Evolutionary conservation across 345 rosid species (phyloP).

Genomic region (Eucalyptus sideroxylon): DNA sequence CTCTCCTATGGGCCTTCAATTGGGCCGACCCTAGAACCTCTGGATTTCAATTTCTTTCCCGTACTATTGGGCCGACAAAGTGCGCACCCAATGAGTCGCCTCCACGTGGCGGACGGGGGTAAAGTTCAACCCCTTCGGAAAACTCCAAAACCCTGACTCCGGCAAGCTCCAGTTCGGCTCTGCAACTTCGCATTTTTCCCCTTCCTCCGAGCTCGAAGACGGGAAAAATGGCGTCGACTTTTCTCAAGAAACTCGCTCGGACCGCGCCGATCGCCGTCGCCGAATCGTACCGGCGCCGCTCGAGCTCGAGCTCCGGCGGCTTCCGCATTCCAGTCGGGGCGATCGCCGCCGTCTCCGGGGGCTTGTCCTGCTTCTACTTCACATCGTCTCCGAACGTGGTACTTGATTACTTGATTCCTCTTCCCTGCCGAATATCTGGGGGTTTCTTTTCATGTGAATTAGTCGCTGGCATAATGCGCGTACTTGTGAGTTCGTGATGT

Average conservation of each 20-base stretch:
- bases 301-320: slow-evolving; percentile 17
- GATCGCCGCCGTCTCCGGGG: slow-evolving; percentile 74
- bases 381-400: slow-evolving; percentile 54
- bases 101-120: background rate
- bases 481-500: background rate
- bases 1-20: background rate
- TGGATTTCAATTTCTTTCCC: background rate
- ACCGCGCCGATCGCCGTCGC: background rate
- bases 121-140: background rate
- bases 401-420: slow-evolving; percentile 10
- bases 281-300: slow-evolving; percentile 25
- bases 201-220: background rate
- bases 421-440: background rate
- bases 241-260: background rate
- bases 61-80: background rate
- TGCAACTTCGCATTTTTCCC: background rate
- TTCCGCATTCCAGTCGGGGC: slow-evolving; percentile 54
- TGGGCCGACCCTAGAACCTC: background rate
- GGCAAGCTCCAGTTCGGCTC: background rate
- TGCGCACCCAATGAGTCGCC: background rate
- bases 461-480: background rate
- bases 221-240: background rate
- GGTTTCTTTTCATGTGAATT: background rate
- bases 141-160: background rate
- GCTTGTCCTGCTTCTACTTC: slow-evolving; percentile 54